Conservation (phyloP, 805 yeast species). For the Priceomyces melissophilus region DNA sequence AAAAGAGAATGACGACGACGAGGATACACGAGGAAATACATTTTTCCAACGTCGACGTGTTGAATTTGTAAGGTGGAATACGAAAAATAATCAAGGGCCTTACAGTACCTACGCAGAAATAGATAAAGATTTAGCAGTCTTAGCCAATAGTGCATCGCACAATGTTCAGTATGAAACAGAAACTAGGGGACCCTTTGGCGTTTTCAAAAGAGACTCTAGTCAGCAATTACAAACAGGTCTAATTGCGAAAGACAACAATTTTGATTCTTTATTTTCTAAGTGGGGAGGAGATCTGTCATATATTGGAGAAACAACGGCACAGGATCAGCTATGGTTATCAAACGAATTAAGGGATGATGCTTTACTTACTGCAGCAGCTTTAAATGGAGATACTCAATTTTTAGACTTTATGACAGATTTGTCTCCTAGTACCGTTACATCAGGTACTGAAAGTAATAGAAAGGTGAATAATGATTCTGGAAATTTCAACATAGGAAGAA, state of each 20-base stretch:
- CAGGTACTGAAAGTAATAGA: background rate
- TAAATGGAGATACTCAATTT: conserved; percentile 55
- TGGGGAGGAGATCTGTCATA: conserved; percentile 1
- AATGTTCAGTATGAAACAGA: conserved; percentile 46
- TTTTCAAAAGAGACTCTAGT: conserved; percentile 51
- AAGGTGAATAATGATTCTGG: conserved; percentile 2
- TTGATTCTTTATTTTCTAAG: background rate
- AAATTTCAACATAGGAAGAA: conserved; percentile 13
- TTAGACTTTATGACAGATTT: conserved; percentile 46
- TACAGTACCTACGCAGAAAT: conserved; percentile 79
- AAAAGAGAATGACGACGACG: conserved; percentile 15
- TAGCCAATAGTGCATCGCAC: conserved; percentile 46
- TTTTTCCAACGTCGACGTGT: conserved; percentile 68
- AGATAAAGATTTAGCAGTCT: conserved; percentile 61
- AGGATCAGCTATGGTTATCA: conserved; percentile 66
- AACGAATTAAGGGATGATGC: conserved; percentile 72
- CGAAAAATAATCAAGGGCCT: conserved; percentile 38
- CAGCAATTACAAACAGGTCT: conserved; percentile 7
- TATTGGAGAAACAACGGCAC: conserved; percentile 18
- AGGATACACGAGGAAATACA: conserved; percentile 6
- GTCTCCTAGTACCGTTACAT: conserved; percentile 7
- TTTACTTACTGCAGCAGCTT: conserved; percentile 69
- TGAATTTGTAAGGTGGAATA: conserved; percentile 71
- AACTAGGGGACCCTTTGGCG: conserved; percentile 78
- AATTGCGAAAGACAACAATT: background rate